Base-by-base conservation (phyloP, 805 yeast species). In the Saccharomyces cerevisiae region DNA sequence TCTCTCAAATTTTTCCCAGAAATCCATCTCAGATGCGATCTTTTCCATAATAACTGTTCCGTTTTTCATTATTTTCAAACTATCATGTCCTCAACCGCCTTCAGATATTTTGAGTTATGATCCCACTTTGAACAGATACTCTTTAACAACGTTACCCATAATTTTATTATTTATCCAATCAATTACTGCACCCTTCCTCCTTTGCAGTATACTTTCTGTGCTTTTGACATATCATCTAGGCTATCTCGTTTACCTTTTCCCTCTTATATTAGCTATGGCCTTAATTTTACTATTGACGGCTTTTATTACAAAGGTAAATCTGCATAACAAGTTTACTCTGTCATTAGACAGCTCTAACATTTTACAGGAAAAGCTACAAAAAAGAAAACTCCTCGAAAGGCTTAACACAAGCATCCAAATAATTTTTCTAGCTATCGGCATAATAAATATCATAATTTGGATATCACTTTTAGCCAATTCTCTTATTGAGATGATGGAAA, bases 31-130 rank as follows among this genome's bases (percentile, higher is more conserved):
- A 4, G 70, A 70, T 49, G 65, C 62, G 47, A 8, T 63, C 2
- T 56, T 73, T 21, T 69, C 72, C 2, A 32, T 73, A 0, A 21
- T 69, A 2, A 70, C 73, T 11, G 57, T 69, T 3, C 77, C 77
- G 13, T 62, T 71, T 26, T 66, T 73, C 1, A 53, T 73, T 2
- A 9, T 70, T 1, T 57, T 74, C 4, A 64, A 70, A 48, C 46
- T 73, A 11, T 69, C 75, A 11, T 65, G 75, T 41, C 79, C 79
- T 1, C 63, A 61, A 47, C 58, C 62, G 36, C 55, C 61, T 22
- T 62, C 62, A 13, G 61, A 65, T n/a, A 50, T 65, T 9, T 27
- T 61, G 6, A 66, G 65, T 10, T 68, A 61, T 48, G 64, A 63
- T 41, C 61, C 61, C 13, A 49, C 55, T 2, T 53, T 59, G n/a